Conservation (phyloP, 805 yeast genomes). For the Pichia ethanolica region DNA sequence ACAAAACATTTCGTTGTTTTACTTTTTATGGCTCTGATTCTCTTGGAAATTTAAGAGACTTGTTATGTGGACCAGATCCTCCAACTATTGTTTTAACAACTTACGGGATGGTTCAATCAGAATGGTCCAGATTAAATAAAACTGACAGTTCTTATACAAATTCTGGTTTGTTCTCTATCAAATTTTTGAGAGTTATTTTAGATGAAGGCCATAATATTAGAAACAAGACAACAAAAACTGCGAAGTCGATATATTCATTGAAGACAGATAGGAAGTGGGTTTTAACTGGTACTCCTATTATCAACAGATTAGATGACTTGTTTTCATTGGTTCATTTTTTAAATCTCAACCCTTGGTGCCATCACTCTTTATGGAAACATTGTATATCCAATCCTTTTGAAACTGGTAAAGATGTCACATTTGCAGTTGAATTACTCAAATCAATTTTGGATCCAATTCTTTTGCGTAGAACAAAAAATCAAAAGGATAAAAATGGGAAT, state of each 20-base stretch:
- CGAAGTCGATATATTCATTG: slow-evolving; percentile 69
- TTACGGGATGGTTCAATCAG: slow-evolving; percentile 79
- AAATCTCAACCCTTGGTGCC: slow-evolving; percentile 83
- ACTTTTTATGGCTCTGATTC: slow-evolving; percentile 72
- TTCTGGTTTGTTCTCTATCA: slow-evolving; percentile 60
- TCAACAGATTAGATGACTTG: slow-evolving; percentile 80
- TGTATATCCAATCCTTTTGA: slow-evolving; percentile 82
- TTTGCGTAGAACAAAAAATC: slow-evolving; percentile 77
- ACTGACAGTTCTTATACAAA: slow-evolving; percentile 18
- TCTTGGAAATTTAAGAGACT: slow-evolving; percentile 39
- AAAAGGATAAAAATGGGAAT: slow-evolving; percentile 67
- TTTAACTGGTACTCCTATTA: slow-evolving; percentile 89
- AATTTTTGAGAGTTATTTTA: slow-evolving; percentile 60
- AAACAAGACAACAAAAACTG: slow-evolving; percentile 69
- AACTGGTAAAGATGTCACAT: slow-evolving; percentile 49
- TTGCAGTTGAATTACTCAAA: slow-evolving; percentile 78
- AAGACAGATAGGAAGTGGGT: slow-evolving; percentile 68
- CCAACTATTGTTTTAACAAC: slow-evolving; percentile 76
- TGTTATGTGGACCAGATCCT: slow-evolving; percentile 38
- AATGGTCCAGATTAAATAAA: slow-evolving; percentile 46
- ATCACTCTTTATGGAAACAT: slow-evolving; percentile 78
- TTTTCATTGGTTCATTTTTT: slow-evolving; percentile 70
- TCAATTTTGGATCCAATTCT: slow-evolving; percentile 78
- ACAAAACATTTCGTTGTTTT: slow-evolving; percentile 35
- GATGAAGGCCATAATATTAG: slow-evolving; percentile 92